Evolutionary conservation across 2,329 filamentous ascomycete species (phyloP), one percentile per base, ranked within the genome.

Genomic region (Colletotrichum phormii): DNA sequence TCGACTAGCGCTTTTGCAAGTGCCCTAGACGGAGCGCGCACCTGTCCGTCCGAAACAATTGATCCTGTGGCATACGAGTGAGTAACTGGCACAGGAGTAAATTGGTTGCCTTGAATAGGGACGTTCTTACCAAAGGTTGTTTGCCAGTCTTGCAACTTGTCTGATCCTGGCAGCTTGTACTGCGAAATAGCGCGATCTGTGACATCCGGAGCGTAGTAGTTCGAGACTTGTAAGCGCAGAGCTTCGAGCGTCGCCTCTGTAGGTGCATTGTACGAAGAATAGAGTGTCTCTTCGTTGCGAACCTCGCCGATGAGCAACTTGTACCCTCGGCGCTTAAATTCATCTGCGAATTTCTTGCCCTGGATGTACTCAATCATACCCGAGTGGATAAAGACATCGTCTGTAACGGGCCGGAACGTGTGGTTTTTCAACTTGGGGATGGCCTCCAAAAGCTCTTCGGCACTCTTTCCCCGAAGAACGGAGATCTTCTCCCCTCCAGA

Each of bases 381-480:
- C 0, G 77, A 69, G 9, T 81, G 79, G 22, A 86, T 80, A 68
- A 86, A 86, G 1, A 81, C 37, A 8, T 80, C 79, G 59, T 86
- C 84, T 0, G 84, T 86, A 6, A 85, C 79, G 1, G 84, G 82
- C 2, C 85, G 82, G 78, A 86, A 87, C 0, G 84, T 86, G 72
- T 86, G 84, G 58, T 84, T 79, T 67, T 85, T 80, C 35, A 86
- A 75, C 9, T 82, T 75, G n/a, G 78, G 76, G 18, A 85, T 79
- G 0, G 80, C 79, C 3, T 74, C 72, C 2, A 83, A 75, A 2
- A 86, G 77, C 18, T 83, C 79, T 1, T 76, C 65, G 2, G 78
- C 74, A 5, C 75, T 77, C 4, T 84, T 74, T 5, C 77, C 64
- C 9, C 84, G 79, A 5, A 86, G 75, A 2, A 71, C 57, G 0